Percentiles rank a stretch among this genome's conserved stretches.
These are phyloP conservation scores for Cercospora beticola DNA, from an alignment of 2,329 filamentous ascomycete species.

Conservation along the genomic window DNA sequence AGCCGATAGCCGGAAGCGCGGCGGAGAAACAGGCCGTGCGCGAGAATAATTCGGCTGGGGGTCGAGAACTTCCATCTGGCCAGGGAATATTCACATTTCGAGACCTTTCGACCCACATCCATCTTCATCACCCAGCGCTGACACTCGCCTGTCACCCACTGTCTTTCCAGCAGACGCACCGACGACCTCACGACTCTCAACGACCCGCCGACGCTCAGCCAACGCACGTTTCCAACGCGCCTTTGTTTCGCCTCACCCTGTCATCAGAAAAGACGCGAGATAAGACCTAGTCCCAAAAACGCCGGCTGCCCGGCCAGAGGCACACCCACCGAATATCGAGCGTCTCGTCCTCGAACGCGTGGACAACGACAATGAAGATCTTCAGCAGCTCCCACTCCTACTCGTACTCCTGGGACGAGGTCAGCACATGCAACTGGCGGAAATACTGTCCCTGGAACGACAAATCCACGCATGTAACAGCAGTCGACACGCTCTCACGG, in stretches of 20 bases:
- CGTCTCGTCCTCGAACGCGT: neutral
- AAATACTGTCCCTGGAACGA: slow-evolving; percentile 99
- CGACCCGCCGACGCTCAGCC: neutral
- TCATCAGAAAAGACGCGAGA: neutral
- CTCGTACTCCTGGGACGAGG: slow-evolving; percentile 98
- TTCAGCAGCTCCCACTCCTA: slow-evolving; percentile 88
- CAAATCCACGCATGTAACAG: slow-evolving; percentile 93
- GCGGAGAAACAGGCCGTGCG: slow-evolving; percentile 7
- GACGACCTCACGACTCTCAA: neutral
- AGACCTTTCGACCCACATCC: neutral
- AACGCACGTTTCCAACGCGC: neutral
- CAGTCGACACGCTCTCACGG: slow-evolving; percentile 87
- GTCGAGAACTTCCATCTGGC: neutral
- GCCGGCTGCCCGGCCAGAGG: neutral
- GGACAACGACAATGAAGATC: slow-evolving; percentile 75
- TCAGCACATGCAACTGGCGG: slow-evolving; percentile 95
- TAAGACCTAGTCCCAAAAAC: neutral
- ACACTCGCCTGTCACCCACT: neutral
- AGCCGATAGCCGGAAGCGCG: slow-evolving; percentile 6
- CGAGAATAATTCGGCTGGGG: slow-evolving; percentile 8
- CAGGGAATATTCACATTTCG: slow-evolving; percentile 5
- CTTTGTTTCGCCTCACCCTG: slow-evolving; percentile 6
- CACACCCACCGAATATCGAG: neutral
- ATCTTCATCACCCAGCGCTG: neutral
- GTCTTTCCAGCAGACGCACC: slow-evolving; percentile 1